These are phyloP conservation scores for Hirsutella thompsonii DNA, from an alignment of 2,329 filamentous ascomycete species.

Conservation along the genomic window DNA sequence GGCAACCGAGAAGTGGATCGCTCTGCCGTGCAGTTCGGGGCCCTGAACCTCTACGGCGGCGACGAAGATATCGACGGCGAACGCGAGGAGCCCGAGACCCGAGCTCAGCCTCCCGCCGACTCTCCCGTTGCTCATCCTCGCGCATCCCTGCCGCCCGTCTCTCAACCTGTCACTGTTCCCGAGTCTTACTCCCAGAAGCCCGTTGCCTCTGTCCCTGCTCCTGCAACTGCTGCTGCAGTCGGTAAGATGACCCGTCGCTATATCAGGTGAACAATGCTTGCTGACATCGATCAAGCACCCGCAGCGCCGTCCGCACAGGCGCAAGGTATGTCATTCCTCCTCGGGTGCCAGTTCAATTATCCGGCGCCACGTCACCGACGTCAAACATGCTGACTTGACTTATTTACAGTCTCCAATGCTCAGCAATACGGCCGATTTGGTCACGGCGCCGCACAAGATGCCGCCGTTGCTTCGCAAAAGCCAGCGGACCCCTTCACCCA, in stretches of 20 bases:
- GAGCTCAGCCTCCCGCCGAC: constrained; percentile 83
- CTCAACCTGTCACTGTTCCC: constrained; percentile 38
- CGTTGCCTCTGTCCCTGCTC: constrained; percentile 27
- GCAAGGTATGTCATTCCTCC: constrained; percentile 9
- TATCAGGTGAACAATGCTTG: constrained; percentile 4
- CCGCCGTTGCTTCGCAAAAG: constrained; percentile 52
- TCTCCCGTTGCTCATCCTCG: constrained; percentile 79
- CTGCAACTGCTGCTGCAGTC: constrained; percentile 21
- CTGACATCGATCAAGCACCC: constrained; percentile 7
- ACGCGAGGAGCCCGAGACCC: constrained; percentile 88
- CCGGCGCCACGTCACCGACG: neutral
- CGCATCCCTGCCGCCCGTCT: constrained; percentile 69
- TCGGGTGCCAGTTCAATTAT: neutral
- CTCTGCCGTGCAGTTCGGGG: constrained; percentile 89
- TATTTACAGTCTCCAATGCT: constrained; percentile 35
- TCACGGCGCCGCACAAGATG: constrained; percentile 48
- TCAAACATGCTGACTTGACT: constrained; percentile 3
- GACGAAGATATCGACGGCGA: constrained; percentile 89
- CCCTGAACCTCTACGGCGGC: constrained; percentile 75
- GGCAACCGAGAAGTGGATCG: constrained; percentile 91
- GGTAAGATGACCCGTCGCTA: constrained; percentile 12
- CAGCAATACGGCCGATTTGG: constrained; percentile 61
- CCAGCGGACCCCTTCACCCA: constrained; percentile 79
- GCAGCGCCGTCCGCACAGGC: constrained; percentile 12
- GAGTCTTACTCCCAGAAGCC: constrained; percentile 46